A percentile compares a stretch with the other conserved stretches of the same genome.
phyloP scores from a whole-genome alignment of 768 basidiomycete genomes.

The Tremella fuciformis region DNA sequence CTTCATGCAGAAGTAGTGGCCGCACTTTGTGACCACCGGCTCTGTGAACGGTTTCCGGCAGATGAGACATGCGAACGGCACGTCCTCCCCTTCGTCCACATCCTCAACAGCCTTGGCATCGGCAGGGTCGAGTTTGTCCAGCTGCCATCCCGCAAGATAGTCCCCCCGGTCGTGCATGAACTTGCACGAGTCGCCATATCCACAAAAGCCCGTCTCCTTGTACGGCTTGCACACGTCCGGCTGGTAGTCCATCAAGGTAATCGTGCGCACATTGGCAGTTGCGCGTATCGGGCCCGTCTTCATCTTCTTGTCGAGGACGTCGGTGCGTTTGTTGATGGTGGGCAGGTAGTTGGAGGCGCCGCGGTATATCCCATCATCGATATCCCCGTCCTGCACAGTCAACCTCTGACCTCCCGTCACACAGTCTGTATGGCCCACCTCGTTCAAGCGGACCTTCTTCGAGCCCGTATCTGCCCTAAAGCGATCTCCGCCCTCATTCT shows the following conservation, averaged over 20 bases:
- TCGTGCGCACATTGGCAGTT: slow-evolving; percentile 76
- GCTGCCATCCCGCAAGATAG: slow-evolving; percentile 95
- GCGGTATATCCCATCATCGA: slow-evolving; percentile 80
- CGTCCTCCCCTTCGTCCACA: slow-evolving; percentile 68
- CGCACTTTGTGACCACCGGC: slow-evolving; percentile 92
- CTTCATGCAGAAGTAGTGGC: slow-evolving; percentile 90
- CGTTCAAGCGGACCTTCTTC: slow-evolving; percentile 63
- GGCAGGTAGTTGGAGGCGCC: slow-evolving; percentile 77
- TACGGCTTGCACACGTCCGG: slow-evolving; percentile 99
- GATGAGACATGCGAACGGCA: slow-evolving; percentile 97
- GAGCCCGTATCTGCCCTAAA: slow-evolving; percentile 59
- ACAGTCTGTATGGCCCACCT: slow-evolving; percentile 28
- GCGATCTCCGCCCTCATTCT: slow-evolving; percentile 72
- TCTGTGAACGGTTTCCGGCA: slow-evolving; percentile 93
- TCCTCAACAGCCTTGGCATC: slow-evolving; percentile 49
- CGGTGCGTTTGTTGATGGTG: slow-evolving; percentile 70
- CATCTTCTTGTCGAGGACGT: slow-evolving; percentile 81
- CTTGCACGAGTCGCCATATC: slow-evolving; percentile 98
- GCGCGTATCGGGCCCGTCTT: slow-evolving; percentile 74
- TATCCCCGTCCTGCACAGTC: slow-evolving; percentile 57
- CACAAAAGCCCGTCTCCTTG: slow-evolving; percentile 99
- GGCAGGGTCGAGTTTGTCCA: slow-evolving; percentile 85
- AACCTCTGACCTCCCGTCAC: neutral
- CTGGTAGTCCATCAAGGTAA: slow-evolving; percentile 95
- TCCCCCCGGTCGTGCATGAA: slow-evolving; percentile 93